Evolutionary conservation across 1,284 basidiomycete genomes (phyloP), one percentile per base, ranked within the genome.

Genomic region (Cryptococcus deneoformans): DNA sequence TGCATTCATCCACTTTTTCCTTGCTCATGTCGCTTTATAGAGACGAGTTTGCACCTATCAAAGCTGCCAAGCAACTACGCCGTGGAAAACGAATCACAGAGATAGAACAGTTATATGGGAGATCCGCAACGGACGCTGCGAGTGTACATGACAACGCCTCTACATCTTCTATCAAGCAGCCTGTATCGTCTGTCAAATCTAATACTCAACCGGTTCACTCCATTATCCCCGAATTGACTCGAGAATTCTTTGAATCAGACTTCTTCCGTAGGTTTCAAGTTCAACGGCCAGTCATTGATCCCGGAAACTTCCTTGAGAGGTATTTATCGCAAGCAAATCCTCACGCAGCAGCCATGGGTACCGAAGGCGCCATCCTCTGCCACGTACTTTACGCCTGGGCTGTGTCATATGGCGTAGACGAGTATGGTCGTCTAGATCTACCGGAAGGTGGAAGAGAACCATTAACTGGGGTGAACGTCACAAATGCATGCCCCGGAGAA

Each of bases 61-160:
- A 92, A 70, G 87, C 89, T 3, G 89, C 89, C 56, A 92, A 92
- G 77, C 79, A 90, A 40, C 82, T 92, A 14, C 81, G 90, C 53
- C 85, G 90, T 45, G 90, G 90, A 29, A 84, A 90, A 54, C 83
- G 91, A 36, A 82, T 93, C 12, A 89, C 91, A 63, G 88, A 92
- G 78, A 89, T 91, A 58, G 83, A 84, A 77, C 68, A 69, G 65
- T 55, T 71, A 24, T 71, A 71, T 43, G 70, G 70, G 43, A 67
- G 65, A 53, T 60, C 68, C 3, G 70, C 69, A 5, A 68, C 68
- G 3, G 63, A 63, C 56, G 68, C 68, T 6, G 72, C 68, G 16
- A 14, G 6, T 29, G 6, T 14, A 14, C 20, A 46, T 11, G 0
- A 60, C 69, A 12, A 66, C 62, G 0, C 58, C 63, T 34, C 69